Evolutionary conservation across 495 filamentous ascomycete genomes (phyloP).

Genomic region (Neurospora sp.): DNA sequence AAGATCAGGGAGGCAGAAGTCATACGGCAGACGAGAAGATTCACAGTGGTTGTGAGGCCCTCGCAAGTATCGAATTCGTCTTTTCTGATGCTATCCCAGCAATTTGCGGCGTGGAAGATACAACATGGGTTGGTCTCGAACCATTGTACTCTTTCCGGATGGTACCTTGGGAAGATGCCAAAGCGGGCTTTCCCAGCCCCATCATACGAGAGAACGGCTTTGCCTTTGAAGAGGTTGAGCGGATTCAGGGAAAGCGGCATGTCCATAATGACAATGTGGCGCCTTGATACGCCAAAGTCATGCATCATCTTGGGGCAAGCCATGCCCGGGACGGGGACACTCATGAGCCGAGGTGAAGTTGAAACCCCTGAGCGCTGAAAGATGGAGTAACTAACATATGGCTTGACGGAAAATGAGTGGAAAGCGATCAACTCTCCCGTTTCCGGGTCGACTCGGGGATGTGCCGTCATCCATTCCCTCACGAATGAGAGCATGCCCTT

Average conservation of each 20-base stretch:
- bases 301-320: slow-evolving; percentile 60
- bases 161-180: slow-evolving; percentile 51
- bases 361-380: slow-evolving; percentile 24
- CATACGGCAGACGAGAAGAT: slow-evolving; percentile 52
- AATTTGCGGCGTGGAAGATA: slow-evolving; percentile 60
- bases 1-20: slow-evolving; percentile 51
- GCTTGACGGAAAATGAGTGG: slow-evolving; percentile 47
- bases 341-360: neutral
- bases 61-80: neutral
- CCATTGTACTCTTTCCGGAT: slow-evolving; percentile 46
- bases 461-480: slow-evolving; percentile 59
- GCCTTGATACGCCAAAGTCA: slow-evolving; percentile 53
- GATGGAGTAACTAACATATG: slow-evolving; percentile 57
- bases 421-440: slow-evolving; percentile 55
- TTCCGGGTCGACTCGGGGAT: slow-evolving; percentile 50
- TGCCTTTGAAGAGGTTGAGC: slow-evolving; percentile 40
- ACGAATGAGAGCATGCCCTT: slow-evolving; percentile 42
- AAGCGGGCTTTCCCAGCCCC: slow-evolving; percentile 42
- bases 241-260: slow-evolving; percentile 54
- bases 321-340: slow-evolving; percentile 39
- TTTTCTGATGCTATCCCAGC: slow-evolving; percentile 38
- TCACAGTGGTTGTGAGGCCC: slow-evolving; percentile 27
- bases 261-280: slow-evolving; percentile 55
- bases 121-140: slow-evolving; percentile 53
- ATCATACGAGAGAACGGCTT: slow-evolving; percentile 47